Conservation (phyloP, 164 flowering plant species). For the Umbellularia californica region DNA sequence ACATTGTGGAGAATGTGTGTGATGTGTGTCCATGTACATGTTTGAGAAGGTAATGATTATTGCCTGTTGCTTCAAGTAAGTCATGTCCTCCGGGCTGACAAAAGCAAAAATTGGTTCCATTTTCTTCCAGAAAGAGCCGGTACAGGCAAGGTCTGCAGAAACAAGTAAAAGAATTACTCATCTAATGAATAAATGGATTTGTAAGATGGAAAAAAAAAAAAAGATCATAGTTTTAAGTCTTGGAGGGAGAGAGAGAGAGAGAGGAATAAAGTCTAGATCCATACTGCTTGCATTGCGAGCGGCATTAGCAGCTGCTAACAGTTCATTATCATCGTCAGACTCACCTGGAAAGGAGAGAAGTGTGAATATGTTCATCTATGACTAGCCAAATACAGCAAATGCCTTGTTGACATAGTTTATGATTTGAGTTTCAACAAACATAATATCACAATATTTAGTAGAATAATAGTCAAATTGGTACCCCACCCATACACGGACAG, state of each 20-base stretch:
- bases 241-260: not conserved
- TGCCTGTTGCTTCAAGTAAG: conserved; percentile 66
- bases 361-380: not conserved
- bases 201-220: not conserved
- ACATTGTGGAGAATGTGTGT: too few species aligned
- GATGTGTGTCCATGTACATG: too few species aligned
- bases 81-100: conserved; percentile 38
- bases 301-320: conserved; percentile 47
- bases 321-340: conserved; percentile 63
- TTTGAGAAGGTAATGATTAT: not conserved
- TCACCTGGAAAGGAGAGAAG: conserved; percentile 13
- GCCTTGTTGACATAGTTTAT: not conserved
- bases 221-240: not conserved
- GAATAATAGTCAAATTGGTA: too few species aligned
- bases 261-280: conserved; percentile 1
- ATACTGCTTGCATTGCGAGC: conserved; percentile 50
- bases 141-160: conserved; percentile 50
- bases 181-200: not conserved
- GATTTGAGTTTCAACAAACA: not conserved
- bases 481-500: too few species aligned
- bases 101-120: conserved; percentile 53
- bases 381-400: not conserved
- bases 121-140: conserved; percentile 74
- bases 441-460: too few species aligned
- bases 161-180: not conserved